Evolutionary conservation across 2,329 filamentous ascomycete species (phyloP).

Genomic region (Cyanodermella asteris): DNA sequence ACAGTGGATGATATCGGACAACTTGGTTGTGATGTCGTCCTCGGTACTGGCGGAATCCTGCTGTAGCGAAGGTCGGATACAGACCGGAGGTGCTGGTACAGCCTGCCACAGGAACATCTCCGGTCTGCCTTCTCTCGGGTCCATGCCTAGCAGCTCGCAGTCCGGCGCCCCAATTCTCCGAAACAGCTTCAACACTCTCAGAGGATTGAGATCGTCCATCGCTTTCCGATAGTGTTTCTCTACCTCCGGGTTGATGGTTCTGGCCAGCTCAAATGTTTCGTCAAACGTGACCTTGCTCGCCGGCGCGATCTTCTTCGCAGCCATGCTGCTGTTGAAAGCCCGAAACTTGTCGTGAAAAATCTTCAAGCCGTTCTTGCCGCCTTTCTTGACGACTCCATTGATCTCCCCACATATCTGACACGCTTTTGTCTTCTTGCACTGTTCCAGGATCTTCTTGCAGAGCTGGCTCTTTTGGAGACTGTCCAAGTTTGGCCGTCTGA

Average conservation of each 20-base stretch:
- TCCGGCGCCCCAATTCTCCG: constrained; percentile 66
- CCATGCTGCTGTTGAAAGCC: constrained; percentile 69
- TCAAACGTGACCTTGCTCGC: constrained; percentile 69
- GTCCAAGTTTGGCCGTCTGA: constrained; percentile 65
- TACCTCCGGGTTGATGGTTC: constrained; percentile 55
- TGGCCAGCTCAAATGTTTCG: constrained; percentile 60
- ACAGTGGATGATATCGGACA: constrained; percentile 89
- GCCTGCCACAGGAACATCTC: constrained; percentile 98
- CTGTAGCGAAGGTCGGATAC: constrained; percentile 78
- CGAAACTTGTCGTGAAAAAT: constrained; percentile 85
- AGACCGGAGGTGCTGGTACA: constrained; percentile 79
- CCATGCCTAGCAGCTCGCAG: constrained; percentile 75
- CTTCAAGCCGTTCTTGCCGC: constrained; percentile 62
- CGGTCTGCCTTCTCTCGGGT: constrained; percentile 66
- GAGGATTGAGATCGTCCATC: constrained; percentile 80
- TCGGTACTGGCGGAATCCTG: constrained; percentile 89
- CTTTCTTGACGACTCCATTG: constrained; percentile 83
- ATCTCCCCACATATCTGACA: constrained; percentile 63
- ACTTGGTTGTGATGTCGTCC: constrained; percentile 87
- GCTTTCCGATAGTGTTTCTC: constrained; percentile 84
- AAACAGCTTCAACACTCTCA: constrained; percentile 77
- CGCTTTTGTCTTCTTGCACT: constrained; percentile 66
- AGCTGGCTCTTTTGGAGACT: constrained; percentile 67
- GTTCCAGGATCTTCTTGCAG: constrained; percentile 69
- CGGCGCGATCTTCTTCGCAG: constrained; percentile 64